phyloP scores from a whole-genome alignment of 768 basidiomycete species.

The Boletus subparvulus region DNA sequence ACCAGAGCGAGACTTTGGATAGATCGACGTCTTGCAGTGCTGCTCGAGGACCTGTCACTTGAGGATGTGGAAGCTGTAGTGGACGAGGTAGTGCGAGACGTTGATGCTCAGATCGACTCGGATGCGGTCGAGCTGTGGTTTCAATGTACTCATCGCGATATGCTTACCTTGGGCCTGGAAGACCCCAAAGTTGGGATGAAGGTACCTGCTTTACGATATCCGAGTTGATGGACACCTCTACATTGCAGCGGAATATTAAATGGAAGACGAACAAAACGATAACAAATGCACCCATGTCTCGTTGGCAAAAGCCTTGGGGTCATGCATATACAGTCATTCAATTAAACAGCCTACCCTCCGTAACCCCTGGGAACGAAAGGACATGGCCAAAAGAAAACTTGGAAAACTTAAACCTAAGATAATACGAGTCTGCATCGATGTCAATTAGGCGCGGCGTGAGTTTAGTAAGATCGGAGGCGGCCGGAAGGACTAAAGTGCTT shows the following conservation, averaged over 20 bases:
- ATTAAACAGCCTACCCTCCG: too few species aligned
- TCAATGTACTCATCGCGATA: background rate
- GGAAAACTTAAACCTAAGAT: background rate
- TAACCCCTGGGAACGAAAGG: too few species aligned
- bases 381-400: too few species aligned
- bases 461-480: too few species aligned
- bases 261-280: background rate
- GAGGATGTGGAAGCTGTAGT: conserved; percentile 14
- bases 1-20: conserved; percentile 20
- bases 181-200: background rate
- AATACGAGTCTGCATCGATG: background rate
- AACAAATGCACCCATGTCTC: background rate
- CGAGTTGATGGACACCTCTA: background rate
- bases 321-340: background rate
- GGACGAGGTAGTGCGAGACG: conserved; percentile 1
- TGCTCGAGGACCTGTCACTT: conserved; percentile 11
- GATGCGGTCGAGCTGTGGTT: conserved; percentile 7
- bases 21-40: conserved; percentile 6
- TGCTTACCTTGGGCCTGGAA: background rate
- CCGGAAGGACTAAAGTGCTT: background rate
- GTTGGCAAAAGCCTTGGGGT: too few species aligned
- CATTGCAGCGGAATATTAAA: background rate
- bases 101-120: conserved; percentile 1
- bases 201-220: background rate
- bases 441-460: background rate